These are phyloP conservation scores for Leersia perrieri DNA, from an alignment of 176 grass and related monocot genomes.

Conservation along the genomic window DNA sequence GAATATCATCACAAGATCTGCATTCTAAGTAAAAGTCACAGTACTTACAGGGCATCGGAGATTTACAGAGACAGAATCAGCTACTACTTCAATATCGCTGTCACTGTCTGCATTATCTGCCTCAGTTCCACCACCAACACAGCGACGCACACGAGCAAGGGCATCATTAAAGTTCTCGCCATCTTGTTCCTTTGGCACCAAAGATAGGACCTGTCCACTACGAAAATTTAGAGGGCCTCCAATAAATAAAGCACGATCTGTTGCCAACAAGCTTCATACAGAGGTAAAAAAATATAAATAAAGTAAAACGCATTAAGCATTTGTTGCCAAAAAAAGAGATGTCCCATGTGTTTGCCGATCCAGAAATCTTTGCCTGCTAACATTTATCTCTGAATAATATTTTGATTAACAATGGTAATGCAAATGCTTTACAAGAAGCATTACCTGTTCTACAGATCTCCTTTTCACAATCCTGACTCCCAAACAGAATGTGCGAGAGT, in stretches of 20 bases:
- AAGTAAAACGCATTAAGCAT: not conserved
- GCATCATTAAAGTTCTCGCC: slow-evolving; percentile 81
- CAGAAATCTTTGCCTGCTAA: not conserved
- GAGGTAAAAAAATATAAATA: slow-evolving; percentile 1
- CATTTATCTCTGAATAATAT: slow-evolving; percentile 12
- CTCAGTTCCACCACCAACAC: slow-evolving; percentile 75
- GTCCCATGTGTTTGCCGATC: not conserved
- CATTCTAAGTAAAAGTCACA: slow-evolving; percentile 12
- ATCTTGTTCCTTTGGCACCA: slow-evolving; percentile 80
- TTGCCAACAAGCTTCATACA: not conserved
- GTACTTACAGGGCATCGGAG: slow-evolving; percentile 90
- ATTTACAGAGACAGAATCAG: slow-evolving; percentile 75
- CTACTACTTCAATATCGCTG: slow-evolving; percentile 89
- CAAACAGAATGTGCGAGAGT: slow-evolving; percentile 78
- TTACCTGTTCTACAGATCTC: slow-evolving; percentile 66
- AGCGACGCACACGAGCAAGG: slow-evolving; percentile 73
- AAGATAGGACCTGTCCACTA: slow-evolving; percentile 57
- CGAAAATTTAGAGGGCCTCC: slow-evolving; percentile 24
- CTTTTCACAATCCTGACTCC: slow-evolving; percentile 78
- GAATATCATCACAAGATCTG: slow-evolving; percentile 20
- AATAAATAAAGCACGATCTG: slow-evolving; percentile 24
- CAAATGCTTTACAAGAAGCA: not conserved
- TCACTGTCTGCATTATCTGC: slow-evolving; percentile 68
- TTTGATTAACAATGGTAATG: slow-evolving; percentile 27
- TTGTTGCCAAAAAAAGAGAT: not conserved